A percentile compares a stretch with the other conserved stretches of the same genome.
phyloP scores from a whole-genome alignment of 345 rosid species.

The Gossypium sturtianum region DNA sequence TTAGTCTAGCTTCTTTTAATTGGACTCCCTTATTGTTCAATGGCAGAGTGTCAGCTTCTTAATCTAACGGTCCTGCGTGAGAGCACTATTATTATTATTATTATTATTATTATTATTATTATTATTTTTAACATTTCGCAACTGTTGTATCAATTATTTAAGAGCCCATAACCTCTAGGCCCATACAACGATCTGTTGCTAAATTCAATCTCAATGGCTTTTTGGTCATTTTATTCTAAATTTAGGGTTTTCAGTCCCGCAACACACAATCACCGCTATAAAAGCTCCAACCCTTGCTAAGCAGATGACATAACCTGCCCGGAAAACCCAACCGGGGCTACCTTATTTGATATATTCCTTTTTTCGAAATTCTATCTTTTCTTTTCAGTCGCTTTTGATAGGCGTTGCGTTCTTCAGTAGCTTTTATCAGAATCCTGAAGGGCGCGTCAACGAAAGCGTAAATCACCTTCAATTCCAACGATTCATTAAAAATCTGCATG shows the following conservation, averaged over 20 bases:
- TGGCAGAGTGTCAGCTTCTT: conserved; percentile 90
- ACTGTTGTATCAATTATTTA: background rate
- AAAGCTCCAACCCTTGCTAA: background rate
- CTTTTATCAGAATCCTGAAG: conserved; percentile 18
- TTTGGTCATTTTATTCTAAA: background rate
- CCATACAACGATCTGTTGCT: background rate
- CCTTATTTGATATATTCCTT: background rate
- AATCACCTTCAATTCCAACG: conserved; percentile 10
- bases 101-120: rapidly evolving
- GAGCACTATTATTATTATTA: conserved; percentile 37
- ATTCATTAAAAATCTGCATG: background rate
- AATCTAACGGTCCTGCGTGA: conserved; percentile 76
- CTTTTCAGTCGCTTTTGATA: conserved; percentile 31
- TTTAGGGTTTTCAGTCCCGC: background rate
- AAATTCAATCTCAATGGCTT: background rate
- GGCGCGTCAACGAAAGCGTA: conserved; percentile 56
- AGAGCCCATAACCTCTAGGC: background rate
- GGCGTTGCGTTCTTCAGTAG: conserved; percentile 47
- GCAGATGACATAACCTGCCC: too few species aligned
- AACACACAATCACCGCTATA: background rate
- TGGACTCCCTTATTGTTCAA: conserved; percentile 65
- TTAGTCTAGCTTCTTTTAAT: too few species aligned
- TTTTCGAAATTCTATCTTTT: background rate
- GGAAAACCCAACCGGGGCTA: too few species aligned
- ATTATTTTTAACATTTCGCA: background rate